Base-by-base conservation (phyloP, 371 early-diverging fungal genomes). In the Hamiltosporidium magnivora region DNA sequence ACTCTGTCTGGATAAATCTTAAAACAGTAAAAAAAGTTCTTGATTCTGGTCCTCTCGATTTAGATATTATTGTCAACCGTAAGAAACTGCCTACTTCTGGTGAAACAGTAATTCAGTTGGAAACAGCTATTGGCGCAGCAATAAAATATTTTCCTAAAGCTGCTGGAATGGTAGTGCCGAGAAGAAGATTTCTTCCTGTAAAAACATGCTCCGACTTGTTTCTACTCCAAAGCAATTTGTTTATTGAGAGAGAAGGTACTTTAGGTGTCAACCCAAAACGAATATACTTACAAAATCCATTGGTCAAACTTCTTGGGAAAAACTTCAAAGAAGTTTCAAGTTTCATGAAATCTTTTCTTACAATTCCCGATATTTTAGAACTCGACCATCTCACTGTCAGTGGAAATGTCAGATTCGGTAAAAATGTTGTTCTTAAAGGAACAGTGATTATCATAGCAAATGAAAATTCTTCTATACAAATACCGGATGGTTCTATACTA, bases 361-460 rank as follows among this genome's bases (percentile, higher is more conserved):
- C 85, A 44, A 88, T 90, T 55, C 94, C 96, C 6, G 88, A 93
- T 77, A 94, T 98, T 71, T 84, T 95, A 2, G 96, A 96, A 71
- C 84, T 96, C 37, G 96, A 96, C 79, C 94, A 93, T 77, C 80
- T 98, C 58, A 96, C 95, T 0, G 94, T 96, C 2, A 90, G 93
- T 43, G 99, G 96, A 58, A 93, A 96, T 84, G 96, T 98, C 42
- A 85, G 85, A 14, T 94, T 98, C 80, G 96, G 96, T 41, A 84
- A 88, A 61, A 88, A 92, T 78, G 94, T 96, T 44, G 86, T 84
- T 9, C 84, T 95, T 2, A 72, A 88, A 74, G 99, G 99, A 58
- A 96, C 96, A 4, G 96, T 98, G 46, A 96, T 98, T 74, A 93
- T 96, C 75, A 92, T 95, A 9, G 95, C 96, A 44, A 94, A 92